A percentile compares a stretch with the other conserved stretches of the same genome.
phyloP scores from a whole-genome alignment of 306 rosid genomes.

The Malus sieversii region DNA sequence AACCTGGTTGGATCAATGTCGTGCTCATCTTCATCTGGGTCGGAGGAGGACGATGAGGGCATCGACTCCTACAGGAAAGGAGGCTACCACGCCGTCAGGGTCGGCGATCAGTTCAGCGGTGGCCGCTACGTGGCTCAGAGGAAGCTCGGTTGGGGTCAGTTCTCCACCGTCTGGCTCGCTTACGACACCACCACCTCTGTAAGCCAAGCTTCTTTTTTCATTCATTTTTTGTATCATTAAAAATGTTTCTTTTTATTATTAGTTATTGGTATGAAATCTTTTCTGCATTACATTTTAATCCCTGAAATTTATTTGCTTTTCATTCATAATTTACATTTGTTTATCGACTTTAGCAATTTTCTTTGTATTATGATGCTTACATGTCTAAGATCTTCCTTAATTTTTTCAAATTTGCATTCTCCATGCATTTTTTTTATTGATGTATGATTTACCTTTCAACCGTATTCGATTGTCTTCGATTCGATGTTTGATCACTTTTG shows the following conservation, averaged over 20 bases:
- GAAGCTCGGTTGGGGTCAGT: constrained; percentile 96
- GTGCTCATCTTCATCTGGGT: constrained; percentile 84
- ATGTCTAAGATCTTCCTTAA: neutral
- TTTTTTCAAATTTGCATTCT: neutral
- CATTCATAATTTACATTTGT: neutral
- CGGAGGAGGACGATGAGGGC: constrained; percentile 94
- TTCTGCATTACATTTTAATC: neutral
- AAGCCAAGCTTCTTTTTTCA: constrained; percentile 22
- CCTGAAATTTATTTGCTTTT: neutral
- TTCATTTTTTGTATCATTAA: neutral
- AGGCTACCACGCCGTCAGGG: constrained; percentile 88
- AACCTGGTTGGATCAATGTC: constrained; percentile 43
- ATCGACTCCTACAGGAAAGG: constrained; percentile 90
- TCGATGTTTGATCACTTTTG: neutral
- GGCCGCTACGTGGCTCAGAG: constrained; percentile 89
- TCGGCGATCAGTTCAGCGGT: constrained; percentile 81
- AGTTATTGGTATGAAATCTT: neutral
- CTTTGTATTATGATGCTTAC: neutral
- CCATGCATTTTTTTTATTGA: neutral
- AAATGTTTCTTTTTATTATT: too few species aligned
- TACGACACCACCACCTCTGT: constrained; percentile 68
- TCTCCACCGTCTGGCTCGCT: constrained; percentile 98
- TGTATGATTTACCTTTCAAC: neutral
- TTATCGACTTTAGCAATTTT: neutral
- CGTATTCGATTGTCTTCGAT: neutral